Base-by-base conservation (phyloP, 192 early-diverging fungal species). In the Rhizophagus clarus region DNA sequence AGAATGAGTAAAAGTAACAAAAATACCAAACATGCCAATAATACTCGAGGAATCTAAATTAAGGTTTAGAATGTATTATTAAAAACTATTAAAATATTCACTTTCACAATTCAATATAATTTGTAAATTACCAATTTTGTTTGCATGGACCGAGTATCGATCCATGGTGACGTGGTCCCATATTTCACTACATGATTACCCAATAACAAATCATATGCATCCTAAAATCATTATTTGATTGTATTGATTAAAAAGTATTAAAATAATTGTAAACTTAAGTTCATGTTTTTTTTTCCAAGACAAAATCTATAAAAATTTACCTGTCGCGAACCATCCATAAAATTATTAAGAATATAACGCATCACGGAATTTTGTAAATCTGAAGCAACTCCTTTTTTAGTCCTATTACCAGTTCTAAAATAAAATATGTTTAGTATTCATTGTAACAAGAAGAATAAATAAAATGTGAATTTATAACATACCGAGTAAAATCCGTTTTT, bases 401-500 rank as follows among this genome's bases (percentile, higher is more conserved):
- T 95, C 70, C 98, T 92, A 84, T 94, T 91, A 32, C 97, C 97
- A 1, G 97, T 98, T 77, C 95, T 91, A 73, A 42, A 66, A 8
- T 31, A 49, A 12, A 20, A 24, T 28, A 69, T 31, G 28, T 62
- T 61, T 62, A 60, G 28, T 28, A 14, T 20, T 67, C 37, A 40
- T 26, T 56, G 37, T n/a, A n/a, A 12, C 12, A 73, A 34, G 29
- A 1, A 79, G 28, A 26, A 28, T 56, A 1, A 37, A 15, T n/a
- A 31, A 61, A 14, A 37, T 26, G 7, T 17, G 15, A 34, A 61
- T 37, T 51, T 22, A 51, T 31, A 3, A 67, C 9, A 34, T 84
- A 87, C 88, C 94, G 90, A 4, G 98, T 99, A 81, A 94, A 99
- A 82, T 99, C 98, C 6, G 97, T 99, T 85, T 99, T 99, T 63